A percentile compares a stretch with the other conserved stretches of the same genome.
These are phyloP conservation scores for Ambrosia artemisiifolia DNA, from an alignment of 129 eudicot genomes.

Conservation along the genomic window DNA sequence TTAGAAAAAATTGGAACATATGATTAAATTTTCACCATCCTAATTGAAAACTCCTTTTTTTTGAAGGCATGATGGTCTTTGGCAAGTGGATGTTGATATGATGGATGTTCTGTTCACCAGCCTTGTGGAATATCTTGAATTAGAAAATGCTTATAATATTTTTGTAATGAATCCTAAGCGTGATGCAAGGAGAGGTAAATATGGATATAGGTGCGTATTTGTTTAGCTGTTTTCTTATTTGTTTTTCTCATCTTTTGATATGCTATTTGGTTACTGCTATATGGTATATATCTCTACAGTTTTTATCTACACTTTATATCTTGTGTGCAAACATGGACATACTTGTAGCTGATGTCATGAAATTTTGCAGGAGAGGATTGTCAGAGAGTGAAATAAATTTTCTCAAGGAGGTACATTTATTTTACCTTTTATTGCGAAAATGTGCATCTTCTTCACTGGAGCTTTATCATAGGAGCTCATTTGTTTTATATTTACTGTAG, in stretches of 20 bases:
- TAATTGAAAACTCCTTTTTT: constrained; percentile 8
- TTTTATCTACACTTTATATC: constrained; percentile 8
- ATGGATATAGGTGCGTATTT: constrained; percentile 77
- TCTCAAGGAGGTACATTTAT: constrained; percentile 67
- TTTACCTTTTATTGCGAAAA: constrained; percentile 3
- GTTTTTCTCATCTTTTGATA: background rate
- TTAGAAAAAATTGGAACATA: constrained; percentile 11
- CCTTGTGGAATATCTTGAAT: constrained; percentile 83
- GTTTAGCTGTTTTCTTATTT: background rate
- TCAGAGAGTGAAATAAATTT: constrained; percentile 84
- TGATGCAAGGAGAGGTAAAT: constrained; percentile 59
- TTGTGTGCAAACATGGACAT: constrained; percentile 19
- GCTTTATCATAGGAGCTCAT: constrained; percentile 5
- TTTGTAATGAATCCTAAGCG: constrained; percentile 82
- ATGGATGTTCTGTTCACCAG: constrained; percentile 74
- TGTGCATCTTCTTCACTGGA: background rate
- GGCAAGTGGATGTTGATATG: constrained; percentile 99
- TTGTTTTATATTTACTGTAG: background rate
- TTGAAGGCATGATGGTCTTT: constrained; percentile 64
- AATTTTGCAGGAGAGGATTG: constrained; percentile 81
- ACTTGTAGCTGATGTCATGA: constrained; percentile 14
- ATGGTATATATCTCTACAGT: constrained; percentile 2
- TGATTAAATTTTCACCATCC: background rate
- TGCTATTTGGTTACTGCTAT: constrained; percentile 9
- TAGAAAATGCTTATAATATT: constrained; percentile 77